A percentile compares a stretch with the other conserved stretches of the same genome.
These are phyloP conservation scores for Ceratobasidium sp. DNA, from an alignment of 1,284 basidiomycete genomes.

Conservation along the genomic window DNA sequence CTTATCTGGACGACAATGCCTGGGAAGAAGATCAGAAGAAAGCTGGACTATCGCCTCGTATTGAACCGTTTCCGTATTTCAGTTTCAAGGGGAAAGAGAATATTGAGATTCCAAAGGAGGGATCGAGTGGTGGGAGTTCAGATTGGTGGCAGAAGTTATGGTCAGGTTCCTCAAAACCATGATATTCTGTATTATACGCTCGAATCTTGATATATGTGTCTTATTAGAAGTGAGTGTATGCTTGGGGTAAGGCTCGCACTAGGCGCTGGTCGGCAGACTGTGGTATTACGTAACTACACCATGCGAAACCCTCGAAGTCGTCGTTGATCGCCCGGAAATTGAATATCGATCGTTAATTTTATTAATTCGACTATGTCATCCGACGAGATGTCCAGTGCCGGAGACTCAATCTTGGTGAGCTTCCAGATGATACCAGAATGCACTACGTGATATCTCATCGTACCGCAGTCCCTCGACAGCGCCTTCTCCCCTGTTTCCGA, in stretches of 20 bases:
- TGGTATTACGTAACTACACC: neutral
- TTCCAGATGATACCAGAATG: neutral
- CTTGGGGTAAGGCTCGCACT: neutral
- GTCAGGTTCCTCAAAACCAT: slow-evolving; percentile 18
- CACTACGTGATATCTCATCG: neutral
- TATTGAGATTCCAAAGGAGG: slow-evolving; percentile 11
- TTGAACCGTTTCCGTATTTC: slow-evolving; percentile 44
- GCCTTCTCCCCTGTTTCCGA: slow-evolving; percentile 28
- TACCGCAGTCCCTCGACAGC: slow-evolving; percentile 24
- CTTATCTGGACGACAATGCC: slow-evolving; percentile 69
- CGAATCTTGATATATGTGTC: neutral
- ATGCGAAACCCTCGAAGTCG: neutral
- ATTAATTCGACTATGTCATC: slow-evolving; percentile 9
- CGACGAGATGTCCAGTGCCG: slow-evolving; percentile 5
- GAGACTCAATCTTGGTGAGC: slow-evolving; percentile 3
- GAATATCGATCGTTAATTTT: neutral
- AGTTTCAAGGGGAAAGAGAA: slow-evolving; percentile 31
- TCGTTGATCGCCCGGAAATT: neutral
- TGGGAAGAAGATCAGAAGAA: slow-evolving; percentile 58
- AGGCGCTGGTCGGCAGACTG: neutral
- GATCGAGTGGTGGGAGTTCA: neutral
- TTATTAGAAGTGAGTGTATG: neutral
- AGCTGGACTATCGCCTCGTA: slow-evolving; percentile 37
- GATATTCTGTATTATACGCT: neutral
- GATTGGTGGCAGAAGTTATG: slow-evolving; percentile 26